Evolutionary conservation across 768 basidiomycete genomes (phyloP).

Genomic region (Hygrophoropsis aurantiaca): DNA sequence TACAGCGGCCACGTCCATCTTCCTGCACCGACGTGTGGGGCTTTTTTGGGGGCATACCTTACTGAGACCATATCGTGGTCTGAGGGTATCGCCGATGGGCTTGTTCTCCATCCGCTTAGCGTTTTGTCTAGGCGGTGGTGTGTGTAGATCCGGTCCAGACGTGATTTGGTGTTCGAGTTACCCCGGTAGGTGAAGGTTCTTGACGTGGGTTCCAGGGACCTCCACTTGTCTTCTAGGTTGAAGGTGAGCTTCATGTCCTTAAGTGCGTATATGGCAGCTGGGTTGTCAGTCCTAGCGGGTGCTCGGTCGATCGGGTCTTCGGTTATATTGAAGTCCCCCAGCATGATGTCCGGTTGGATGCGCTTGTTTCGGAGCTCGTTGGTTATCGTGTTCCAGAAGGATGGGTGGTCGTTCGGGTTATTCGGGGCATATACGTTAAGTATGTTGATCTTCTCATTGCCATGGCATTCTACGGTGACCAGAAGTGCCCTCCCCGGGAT

Average conservation of each 20-base stretch:
- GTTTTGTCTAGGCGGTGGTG: no score
- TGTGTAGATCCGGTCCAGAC: neutral
- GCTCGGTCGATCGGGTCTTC: constrained; percentile 38
- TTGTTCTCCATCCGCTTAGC: no score
- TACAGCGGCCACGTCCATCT: constrained; percentile 9
- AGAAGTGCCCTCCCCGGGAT: constrained; percentile 12
- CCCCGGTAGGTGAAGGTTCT: neutral
- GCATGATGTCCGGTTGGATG: constrained; percentile 33
- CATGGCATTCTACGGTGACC: constrained; percentile 14
- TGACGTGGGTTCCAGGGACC: no score
- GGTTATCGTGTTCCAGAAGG: constrained; percentile 12
- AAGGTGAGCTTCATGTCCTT: neutral
- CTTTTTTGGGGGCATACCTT: neutral
- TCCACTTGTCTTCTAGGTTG: neutral
- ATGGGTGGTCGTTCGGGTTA: neutral
- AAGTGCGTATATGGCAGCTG: constrained; percentile 13
- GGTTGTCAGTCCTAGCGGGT: constrained; percentile 23
- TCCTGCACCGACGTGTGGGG: constrained; percentile 3
- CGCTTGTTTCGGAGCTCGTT: neutral
- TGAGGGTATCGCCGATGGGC: no score
- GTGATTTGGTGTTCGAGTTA: neutral
- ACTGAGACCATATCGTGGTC: constrained; percentile 3
- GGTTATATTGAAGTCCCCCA: constrained; percentile 43
- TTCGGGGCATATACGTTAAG: constrained; percentile 24
- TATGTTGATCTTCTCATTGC: neutral